A percentile compares a stretch with the other conserved stretches of the same genome.
Evolutionary conservation across 2,329 filamentous ascomycete species (phyloP).

Genomic region (Fusarium fujikuroi): DNA sequence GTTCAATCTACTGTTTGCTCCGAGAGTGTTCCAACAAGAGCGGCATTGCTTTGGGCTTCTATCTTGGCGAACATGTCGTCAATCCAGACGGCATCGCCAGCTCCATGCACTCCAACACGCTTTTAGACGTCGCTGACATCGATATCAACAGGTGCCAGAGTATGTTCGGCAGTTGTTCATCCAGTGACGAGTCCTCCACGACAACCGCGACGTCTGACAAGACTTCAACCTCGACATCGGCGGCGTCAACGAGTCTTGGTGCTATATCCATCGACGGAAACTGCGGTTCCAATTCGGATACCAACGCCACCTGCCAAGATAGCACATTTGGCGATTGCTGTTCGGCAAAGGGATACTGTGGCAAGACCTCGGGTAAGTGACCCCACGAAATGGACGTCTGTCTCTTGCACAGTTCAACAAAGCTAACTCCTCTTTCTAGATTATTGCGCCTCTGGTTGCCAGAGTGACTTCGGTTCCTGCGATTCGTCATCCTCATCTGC

Average conservation of each 20-base stretch:
- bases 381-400: neutral
- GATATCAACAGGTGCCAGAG: neutral
- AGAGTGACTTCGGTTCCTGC: neutral
- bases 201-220: neutral
- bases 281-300: neutral
- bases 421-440: neutral
- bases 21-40: neutral
- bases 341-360: neutral
- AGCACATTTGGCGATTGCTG: neutral
- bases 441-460: neutral
- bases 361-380: neutral
- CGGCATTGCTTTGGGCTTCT: accelerated
- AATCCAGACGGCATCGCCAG: neutral
- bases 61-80: neutral
- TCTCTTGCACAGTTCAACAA: neutral
- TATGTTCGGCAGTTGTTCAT: neutral
- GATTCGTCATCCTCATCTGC: neutral
- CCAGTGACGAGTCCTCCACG: neutral
- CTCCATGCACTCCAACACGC: accelerated
- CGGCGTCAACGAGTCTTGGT: neutral
- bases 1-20: neutral
- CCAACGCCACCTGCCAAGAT: neutral
- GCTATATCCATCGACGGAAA: neutral
- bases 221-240: neutral
- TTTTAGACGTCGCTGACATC: neutral